Percentiles rank a stretch among this genome's conserved stretches.
These are phyloP conservation scores for Eucalyptus pauciflora DNA, from an alignment of 345 rosid species.

Conservation along the genomic window DNA sequence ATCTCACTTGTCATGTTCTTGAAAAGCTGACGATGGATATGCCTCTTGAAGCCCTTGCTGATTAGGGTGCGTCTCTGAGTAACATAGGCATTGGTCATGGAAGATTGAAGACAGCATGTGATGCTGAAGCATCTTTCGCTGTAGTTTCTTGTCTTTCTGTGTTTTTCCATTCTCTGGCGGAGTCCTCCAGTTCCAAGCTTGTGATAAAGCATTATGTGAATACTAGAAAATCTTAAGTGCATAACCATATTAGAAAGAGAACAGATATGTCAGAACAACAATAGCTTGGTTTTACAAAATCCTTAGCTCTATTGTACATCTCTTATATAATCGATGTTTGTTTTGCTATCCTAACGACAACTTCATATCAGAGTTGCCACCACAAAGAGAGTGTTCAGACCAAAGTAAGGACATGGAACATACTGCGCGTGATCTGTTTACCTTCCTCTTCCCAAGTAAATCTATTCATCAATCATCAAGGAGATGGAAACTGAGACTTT, in stretches of 20 bases:
- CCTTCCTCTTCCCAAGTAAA: not conserved
- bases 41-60: not conserved
- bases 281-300: not conserved
- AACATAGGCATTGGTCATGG: not conserved
- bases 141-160: not conserved
- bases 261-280: not conserved
- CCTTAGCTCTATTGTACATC: not conserved
- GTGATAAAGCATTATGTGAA: not conserved
- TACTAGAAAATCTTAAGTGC: not conserved
- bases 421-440: not conserved
- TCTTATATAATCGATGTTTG: not conserved
- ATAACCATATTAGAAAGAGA: not conserved
- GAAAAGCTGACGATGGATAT: not conserved
- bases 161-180: not conserved
- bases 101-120: not conserved
- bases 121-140: not conserved
- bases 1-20: not conserved
- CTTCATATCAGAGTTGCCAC: not conserved
- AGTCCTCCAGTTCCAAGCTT: not conserved
- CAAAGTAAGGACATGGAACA: not conserved
- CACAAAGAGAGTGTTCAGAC: not conserved
- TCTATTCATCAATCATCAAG: not conserved
- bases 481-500: not conserved
- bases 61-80: not conserved
- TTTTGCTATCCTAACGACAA: not conserved